These are phyloP conservation scores for Saccharomyces kudriavzevii DNA, from an alignment of 805 yeast genomes.

Conservation along the genomic window DNA sequence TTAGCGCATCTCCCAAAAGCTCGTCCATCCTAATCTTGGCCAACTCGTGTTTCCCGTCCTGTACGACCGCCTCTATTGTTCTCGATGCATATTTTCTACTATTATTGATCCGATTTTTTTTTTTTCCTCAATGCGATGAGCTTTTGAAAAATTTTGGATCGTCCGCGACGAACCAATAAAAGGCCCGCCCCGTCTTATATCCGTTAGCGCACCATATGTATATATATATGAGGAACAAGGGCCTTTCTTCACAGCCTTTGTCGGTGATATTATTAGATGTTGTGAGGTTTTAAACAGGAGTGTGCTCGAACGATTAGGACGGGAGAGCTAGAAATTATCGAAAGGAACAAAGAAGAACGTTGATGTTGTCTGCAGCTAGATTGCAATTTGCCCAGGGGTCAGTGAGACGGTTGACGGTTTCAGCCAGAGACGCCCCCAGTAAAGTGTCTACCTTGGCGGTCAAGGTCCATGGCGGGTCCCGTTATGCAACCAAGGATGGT, in stretches of 20 bases:
- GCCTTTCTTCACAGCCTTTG: background rate
- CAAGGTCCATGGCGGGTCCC: slow-evolving; percentile 80
- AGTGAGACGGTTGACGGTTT: slow-evolving; percentile 35
- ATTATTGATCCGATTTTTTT: background rate
- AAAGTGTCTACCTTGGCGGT: slow-evolving; percentile 70
- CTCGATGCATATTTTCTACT: background rate
- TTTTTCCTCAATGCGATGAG: background rate
- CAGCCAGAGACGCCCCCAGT: slow-evolving; percentile 53
- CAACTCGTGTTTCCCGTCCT: background rate
- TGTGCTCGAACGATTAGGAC: background rate
- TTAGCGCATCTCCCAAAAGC: background rate
- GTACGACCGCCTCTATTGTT: background rate
- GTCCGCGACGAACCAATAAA: background rate
- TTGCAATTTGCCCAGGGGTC: slow-evolving; percentile 19
- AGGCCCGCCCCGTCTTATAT: background rate
- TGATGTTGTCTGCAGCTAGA: slow-evolving; percentile 17
- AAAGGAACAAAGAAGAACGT: background rate
- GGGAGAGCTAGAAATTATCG: background rate
- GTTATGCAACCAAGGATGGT: slow-evolving; percentile 64
- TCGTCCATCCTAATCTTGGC: background rate
- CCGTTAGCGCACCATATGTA: background rate
- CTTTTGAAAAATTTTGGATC: background rate
- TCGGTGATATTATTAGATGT: background rate
- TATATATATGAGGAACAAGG: background rate
- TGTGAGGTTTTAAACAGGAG: background rate